Evolutionary conservation across 2,329 filamentous ascomycete genomes (phyloP), one percentile per base, ranked within the genome.

Genomic region (Fusarium luffae): DNA sequence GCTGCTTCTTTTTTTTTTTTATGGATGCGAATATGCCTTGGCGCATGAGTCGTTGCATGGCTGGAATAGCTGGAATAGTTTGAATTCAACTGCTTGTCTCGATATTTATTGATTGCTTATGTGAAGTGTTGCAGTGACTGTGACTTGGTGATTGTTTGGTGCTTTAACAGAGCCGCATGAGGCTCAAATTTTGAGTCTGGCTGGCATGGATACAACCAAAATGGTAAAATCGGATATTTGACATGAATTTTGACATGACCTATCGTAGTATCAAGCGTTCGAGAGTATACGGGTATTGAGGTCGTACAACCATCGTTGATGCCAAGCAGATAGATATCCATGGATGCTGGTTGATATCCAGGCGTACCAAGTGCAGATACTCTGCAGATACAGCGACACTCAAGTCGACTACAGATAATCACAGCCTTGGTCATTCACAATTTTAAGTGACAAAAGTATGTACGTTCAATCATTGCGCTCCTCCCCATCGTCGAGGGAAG

Each of bases 381-480:
- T 18, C 16, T 32, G 6, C 8, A 21, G 14, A 6, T 19, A 25
- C 40, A 21, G 21, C 28, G 12, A 55, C 32, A 18, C 3, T 48
- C 6, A 3, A 41, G 12, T 25, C 8, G 11, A 23, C 27, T 34
- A 60, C 16, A 30, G 6, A 51, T 18, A 63, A 34, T 61, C 21
- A 40, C 32, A 51, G 14, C 19, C 43, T 46, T 57, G 47, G 4
- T 25, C 27, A 41, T 63, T 55, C 62, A 69, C 66, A 32, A 18
- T 14, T 23, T 19, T 40, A 49, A 16, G 14, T 47, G n/a, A 42
- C 54, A 27, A 59, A 61, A 62, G 67, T 55, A 85, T 86, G 85
- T 86, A 81, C 84, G 85, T 74, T 85, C 85, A 86, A 86, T 86
- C 85, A 86, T 86, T 86, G 85, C 85, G 84, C 82, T 86, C 85